These are phyloP conservation scores for Roridomyces roridus DNA, from an alignment of 768 basidiomycete genomes.

Conservation along the genomic window DNA sequence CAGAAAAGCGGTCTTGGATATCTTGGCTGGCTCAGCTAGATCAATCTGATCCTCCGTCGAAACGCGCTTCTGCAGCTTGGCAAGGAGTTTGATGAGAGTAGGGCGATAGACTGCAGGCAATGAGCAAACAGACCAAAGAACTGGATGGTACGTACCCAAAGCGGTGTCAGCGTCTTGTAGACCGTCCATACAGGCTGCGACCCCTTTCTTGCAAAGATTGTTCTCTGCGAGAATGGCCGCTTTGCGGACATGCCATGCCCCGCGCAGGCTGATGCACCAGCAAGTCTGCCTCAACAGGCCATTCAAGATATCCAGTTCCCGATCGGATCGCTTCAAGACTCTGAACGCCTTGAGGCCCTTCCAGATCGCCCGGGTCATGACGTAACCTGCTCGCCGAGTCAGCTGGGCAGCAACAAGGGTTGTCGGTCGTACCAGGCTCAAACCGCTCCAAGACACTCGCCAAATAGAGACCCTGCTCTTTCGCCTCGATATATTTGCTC, in stretches of 20 bases:
- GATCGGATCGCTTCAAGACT: background rate
- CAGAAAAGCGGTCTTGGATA: background rate
- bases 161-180: background rate
- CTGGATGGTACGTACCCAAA: background rate
- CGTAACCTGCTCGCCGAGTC: too few relatives aligned
- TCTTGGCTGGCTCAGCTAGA: background rate
- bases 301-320: background rate
- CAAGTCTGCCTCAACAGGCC: background rate
- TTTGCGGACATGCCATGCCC: slow-evolving; percentile 5
- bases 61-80: slow-evolving; percentile 5
- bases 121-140: background rate
- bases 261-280: slow-evolving; percentile 5
- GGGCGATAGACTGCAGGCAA: slow-evolving; percentile 6
- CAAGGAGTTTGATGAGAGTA: background rate
- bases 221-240: background rate
- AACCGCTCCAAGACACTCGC: background rate
- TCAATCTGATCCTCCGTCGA: background rate
- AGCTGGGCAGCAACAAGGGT: background rate
- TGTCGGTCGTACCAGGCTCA: slow-evolving; percentile 1
- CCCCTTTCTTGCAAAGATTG: background rate
- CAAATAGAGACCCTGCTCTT: background rate
- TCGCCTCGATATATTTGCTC: background rate
- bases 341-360: slow-evolving; percentile 2
- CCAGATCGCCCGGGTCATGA: slow-evolving; percentile 4
- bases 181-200: background rate